These are phyloP conservation scores for Ceratocystiopsis minuta DNA, from an alignment of 2,329 filamentous ascomycete genomes.

Conservation along the genomic window DNA sequence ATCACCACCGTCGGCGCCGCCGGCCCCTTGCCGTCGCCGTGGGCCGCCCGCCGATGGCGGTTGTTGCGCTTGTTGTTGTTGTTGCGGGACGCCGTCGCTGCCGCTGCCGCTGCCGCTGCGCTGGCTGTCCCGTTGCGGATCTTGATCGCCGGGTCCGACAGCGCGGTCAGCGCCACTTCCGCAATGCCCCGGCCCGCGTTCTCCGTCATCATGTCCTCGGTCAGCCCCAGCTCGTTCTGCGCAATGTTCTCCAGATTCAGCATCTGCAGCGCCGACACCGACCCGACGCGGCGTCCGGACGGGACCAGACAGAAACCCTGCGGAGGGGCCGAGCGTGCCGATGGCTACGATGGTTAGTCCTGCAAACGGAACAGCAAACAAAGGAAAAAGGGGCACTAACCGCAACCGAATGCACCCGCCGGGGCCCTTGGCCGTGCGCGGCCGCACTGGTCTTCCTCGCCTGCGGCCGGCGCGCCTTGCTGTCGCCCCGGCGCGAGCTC, in stretches of 20 bases:
- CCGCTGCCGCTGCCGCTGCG: background rate
- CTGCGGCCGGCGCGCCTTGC: conserved; percentile 35
- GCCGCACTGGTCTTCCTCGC: conserved; percentile 36
- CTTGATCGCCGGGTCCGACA: conserved; percentile 44
- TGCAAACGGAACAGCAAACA: background rate
- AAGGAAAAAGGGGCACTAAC: background rate
- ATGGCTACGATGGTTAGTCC: background rate
- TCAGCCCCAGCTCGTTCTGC: conserved; percentile 68
- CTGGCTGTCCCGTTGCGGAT: conserved; percentile 18
- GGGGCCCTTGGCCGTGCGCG: conserved; percentile 22
- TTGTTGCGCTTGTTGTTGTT: background rate
- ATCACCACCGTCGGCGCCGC: conserved; percentile 39
- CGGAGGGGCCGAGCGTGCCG: conserved; percentile 8
- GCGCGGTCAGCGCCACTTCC: conserved; percentile 55
- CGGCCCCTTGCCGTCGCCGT: background rate
- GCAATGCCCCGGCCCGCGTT: conserved; percentile 81
- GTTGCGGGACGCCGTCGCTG: background rate
- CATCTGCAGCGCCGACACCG: conserved; percentile 63
- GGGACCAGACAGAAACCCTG: conserved; percentile 34
- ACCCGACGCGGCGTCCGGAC: conserved; percentile 39
- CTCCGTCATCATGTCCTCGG: conserved; percentile 79
- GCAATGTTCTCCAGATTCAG: conserved; percentile 84
- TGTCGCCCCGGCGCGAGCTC: conserved; percentile 31
- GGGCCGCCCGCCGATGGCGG: background rate
- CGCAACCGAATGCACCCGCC: conserved; percentile 26